Percentiles rank a stretch among this genome's conserved stretches.
phyloP scores from a whole-genome alignment of 129 eudicot species.

The Gnaphalium uliginosum region DNA sequence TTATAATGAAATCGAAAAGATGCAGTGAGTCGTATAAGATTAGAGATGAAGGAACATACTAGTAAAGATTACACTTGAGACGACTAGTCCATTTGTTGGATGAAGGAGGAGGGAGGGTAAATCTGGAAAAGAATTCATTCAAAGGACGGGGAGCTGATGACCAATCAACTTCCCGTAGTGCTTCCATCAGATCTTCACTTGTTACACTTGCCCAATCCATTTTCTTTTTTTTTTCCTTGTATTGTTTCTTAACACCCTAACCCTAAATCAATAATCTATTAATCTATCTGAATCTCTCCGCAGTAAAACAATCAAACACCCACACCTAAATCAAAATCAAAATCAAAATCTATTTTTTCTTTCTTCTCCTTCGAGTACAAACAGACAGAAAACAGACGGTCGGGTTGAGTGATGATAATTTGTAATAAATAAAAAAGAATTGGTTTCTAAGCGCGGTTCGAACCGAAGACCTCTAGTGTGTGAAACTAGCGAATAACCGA shows the following conservation, averaged over 20 bases:
- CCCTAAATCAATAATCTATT: too few species aligned
- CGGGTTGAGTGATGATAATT: too few species aligned
- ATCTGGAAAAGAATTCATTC: constrained; percentile 87
- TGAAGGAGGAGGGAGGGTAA: constrained; percentile 81
- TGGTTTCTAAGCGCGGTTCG: constrained; percentile 99
- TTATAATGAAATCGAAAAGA: not conserved
- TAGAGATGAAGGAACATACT: constrained; percentile 46
- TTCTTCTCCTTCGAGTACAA: not conserved
- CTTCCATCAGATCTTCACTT: constrained; percentile 91
- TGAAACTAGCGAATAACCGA: constrained; percentile 99
- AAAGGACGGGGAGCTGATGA: constrained; percentile 96
- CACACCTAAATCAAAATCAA: too few species aligned
- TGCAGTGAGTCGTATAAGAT: not conserved
- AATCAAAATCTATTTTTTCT: too few species aligned
- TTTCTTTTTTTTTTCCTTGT: not conserved
- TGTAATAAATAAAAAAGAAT: too few species aligned
- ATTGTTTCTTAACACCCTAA: too few species aligned
- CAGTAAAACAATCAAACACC: too few species aligned
- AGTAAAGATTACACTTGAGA: constrained; percentile 95
- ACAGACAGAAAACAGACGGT: not conserved
- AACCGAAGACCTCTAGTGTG: constrained; percentile 99
- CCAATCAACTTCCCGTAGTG: constrained; percentile 95
- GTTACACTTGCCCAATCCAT: constrained; percentile 98
- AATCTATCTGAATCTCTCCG: too few species aligned
- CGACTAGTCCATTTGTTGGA: constrained; percentile 91